Evolutionary conservation across 352 stramenopile species (phyloP).

Genomic region (Achlya hypogyna): DNA sequence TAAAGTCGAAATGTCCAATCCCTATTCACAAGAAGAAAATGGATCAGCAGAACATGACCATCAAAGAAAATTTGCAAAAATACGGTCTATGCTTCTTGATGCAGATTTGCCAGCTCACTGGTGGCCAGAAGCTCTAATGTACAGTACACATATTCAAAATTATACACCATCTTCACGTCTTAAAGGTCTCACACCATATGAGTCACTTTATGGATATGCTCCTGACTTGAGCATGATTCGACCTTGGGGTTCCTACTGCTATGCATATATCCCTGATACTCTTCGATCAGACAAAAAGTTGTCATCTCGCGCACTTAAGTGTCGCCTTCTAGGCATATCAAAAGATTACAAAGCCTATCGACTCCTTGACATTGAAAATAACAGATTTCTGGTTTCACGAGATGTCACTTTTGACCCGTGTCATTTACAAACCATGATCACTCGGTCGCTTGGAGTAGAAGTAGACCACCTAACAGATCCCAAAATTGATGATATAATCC

Average conservation of each 20-base stretch:
- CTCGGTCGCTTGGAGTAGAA: background rate
- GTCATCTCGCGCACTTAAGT: background rate
- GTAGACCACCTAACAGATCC: background rate
- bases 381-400: background rate
- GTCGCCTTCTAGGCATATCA: background rate
- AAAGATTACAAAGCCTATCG: slow-evolving; percentile 7
- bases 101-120: background rate
- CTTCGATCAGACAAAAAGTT: background rate
- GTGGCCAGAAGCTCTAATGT: background rate
- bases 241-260: background rate
- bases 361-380: background rate
- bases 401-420: background rate
- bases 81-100: background rate
- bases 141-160: background rate
- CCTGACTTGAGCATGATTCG: background rate
- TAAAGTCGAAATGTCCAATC: slow-evolving; percentile 6
- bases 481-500: background rate
- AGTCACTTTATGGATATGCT: background rate
- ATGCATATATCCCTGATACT: background rate
- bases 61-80: slow-evolving; percentile 2
- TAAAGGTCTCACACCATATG: too few relatives aligned
- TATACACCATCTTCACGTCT: background rate
- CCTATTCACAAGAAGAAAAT: slow-evolving; percentile 6
- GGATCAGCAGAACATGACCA: background rate
- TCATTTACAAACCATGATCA: background rate